phyloP scores from a whole-genome alignment of 2,329 filamentous ascomycete species.

The Ascocoryne sarcoides region DNA sequence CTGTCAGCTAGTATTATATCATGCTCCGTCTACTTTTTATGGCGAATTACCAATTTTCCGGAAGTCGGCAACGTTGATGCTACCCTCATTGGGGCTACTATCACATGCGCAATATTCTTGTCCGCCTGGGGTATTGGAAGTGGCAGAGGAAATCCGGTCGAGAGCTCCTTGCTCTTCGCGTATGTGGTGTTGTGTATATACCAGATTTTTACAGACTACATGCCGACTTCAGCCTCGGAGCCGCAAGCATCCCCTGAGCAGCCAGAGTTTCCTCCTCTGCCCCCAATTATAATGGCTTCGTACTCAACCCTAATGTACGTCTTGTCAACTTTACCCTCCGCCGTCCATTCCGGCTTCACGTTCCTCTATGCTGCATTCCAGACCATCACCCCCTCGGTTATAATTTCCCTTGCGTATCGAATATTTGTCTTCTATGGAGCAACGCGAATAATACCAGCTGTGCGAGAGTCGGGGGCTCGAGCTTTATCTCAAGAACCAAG shows the following conservation, averaged over 20 bases:
- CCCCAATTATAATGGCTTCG: constrained; percentile 96
- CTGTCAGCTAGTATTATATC: constrained; percentile 87
- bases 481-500: constrained; percentile 77
- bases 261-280: constrained; percentile 90
- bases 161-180: constrained; percentile 90
- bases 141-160: constrained; percentile 87
- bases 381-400: constrained; percentile 89
- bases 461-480: constrained; percentile 76
- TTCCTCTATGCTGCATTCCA: constrained; percentile 88
- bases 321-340: constrained; percentile 72
- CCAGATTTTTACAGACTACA: constrained; percentile 98
- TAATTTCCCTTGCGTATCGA: constrained; percentile 90
- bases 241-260: constrained; percentile 48
- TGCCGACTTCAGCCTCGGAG: constrained; percentile 58
- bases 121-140: constrained; percentile 91
- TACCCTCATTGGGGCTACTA: constrained; percentile 81
- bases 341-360: constrained; percentile 73
- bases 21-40: constrained; percentile 91
- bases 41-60: constrained; percentile 88
- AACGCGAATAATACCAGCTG: constrained; percentile 88
- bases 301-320: constrained; percentile 86
- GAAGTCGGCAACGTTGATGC: constrained; percentile 89
- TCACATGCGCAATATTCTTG: constrained; percentile 87
- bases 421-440: constrained; percentile 93
- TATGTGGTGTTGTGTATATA: constrained; percentile 98